Percentiles rank a stretch among this genome's conserved stretches.
Conservation (phyloP, 345 rosid genomes). For the Eucalyptus leucophloia region DNA sequence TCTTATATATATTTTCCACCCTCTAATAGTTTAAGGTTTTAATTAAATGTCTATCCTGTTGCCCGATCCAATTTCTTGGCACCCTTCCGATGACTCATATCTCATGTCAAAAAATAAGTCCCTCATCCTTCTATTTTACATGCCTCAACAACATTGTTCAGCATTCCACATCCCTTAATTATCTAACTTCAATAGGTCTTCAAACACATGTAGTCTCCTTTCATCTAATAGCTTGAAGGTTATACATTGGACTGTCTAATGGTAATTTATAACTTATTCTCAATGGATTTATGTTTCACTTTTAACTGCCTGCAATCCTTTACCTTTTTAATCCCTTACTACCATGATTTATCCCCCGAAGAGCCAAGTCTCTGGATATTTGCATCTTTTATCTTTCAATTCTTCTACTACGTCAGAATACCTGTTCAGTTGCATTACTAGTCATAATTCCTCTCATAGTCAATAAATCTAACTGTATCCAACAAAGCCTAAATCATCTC, state of each 20-base stretch:
- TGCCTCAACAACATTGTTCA: neutral
- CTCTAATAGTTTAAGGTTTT: neutral
- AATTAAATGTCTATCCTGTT: neutral
- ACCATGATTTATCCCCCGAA: neutral
- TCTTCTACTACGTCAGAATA: neutral
- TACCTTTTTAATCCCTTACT: neutral
- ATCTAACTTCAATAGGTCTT: neutral
- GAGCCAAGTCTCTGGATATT: neutral
- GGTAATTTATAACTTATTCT: neutral
- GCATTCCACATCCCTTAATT: neutral
- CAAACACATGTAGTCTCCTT: neutral
- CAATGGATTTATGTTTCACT: neutral
- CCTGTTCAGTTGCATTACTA: neutral
- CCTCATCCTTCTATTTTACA: neutral
- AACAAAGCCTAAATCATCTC: neutral
- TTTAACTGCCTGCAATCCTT: neutral
- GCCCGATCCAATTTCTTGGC: neutral
- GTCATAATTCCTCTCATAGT: neutral
- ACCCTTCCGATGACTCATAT: neutral
- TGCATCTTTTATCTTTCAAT: neutral
- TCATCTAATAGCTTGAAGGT: neutral
- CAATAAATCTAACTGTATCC: neutral
- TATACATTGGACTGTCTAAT: neutral
- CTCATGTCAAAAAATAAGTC: neutral
- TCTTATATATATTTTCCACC: neutral